These are phyloP conservation scores for Suillus luteus DNA, from an alignment of 768 basidiomycete species.

Conservation along the genomic window DNA sequence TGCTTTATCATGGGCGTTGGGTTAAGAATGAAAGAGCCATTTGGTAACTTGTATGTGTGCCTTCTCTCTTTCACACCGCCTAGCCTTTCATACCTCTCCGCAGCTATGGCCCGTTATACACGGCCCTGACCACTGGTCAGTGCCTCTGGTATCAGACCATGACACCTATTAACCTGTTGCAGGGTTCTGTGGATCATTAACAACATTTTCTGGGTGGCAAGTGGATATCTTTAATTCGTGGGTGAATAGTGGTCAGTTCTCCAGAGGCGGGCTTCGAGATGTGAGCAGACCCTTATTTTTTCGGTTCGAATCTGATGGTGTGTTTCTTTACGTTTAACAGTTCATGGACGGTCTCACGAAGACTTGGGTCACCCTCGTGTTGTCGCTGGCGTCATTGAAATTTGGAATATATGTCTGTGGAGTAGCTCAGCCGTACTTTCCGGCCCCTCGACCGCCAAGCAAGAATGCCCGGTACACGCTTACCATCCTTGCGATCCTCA, in stretches of 20 bases:
- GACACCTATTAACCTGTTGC: slow-evolving; percentile 7
- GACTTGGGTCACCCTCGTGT: slow-evolving; percentile 72
- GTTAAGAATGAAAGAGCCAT: slow-evolving; percentile 66
- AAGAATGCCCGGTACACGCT: slow-evolving; percentile 50
- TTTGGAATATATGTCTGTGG: slow-evolving; percentile 71
- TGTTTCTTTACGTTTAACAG: slow-evolving; percentile 41
- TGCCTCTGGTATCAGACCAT: slow-evolving; percentile 8
- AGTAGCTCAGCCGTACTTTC: slow-evolving; percentile 42
- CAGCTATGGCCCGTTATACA: slow-evolving; percentile 89
- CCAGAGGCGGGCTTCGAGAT: slow-evolving; percentile 67
- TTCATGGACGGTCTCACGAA: slow-evolving; percentile 86
- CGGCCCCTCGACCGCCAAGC: slow-evolving; percentile 42
- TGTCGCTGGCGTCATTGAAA: slow-evolving; percentile 74
- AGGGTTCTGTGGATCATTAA: slow-evolving; percentile 96
- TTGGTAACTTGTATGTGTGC: slow-evolving; percentile 84
- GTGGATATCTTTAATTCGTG: slow-evolving; percentile 85
- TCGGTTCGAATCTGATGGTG: background rate
- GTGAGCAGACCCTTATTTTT: slow-evolving; percentile 44
- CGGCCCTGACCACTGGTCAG: slow-evolving; percentile 82
- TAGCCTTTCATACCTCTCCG: slow-evolving; percentile 16
- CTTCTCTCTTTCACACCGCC: slow-evolving; percentile 8
- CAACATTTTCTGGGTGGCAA: slow-evolving; percentile 97
- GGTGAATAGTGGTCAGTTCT: slow-evolving; percentile 60
- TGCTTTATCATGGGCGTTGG: slow-evolving; percentile 91
- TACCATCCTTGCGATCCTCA: slow-evolving; percentile 56